phyloP scores from a whole-genome alignment of 805 yeast genomes.

The Saccharomycodes ludwigii region DNA sequence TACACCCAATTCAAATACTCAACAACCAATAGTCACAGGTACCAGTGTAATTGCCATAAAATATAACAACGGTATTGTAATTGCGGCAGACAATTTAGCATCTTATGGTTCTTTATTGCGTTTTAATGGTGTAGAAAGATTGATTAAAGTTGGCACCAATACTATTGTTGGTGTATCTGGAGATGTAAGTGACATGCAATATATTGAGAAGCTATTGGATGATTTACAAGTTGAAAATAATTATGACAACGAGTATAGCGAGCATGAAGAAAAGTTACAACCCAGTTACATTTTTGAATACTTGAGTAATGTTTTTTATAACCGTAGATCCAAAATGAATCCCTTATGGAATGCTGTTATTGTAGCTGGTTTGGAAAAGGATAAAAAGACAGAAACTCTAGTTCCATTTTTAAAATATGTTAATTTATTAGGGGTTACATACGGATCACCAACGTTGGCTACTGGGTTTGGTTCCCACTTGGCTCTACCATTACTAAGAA shows the following conservation, averaged over 20 bases:
- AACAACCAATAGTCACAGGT: conserved; percentile 92
- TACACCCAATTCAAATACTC: conserved; percentile 70
- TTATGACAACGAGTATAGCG: conserved; percentile 45
- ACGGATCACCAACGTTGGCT: conserved; percentile 77
- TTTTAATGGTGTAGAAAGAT: conserved; percentile 73
- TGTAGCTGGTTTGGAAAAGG: conserved; percentile 78
- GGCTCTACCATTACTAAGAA: conserved; percentile 85
- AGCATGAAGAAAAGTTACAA: conserved; percentile 47
- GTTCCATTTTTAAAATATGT: conserved; percentile 70
- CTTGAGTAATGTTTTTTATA: conserved; percentile 70
- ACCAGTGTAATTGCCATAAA: conserved; percentile 89
- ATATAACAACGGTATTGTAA: conserved; percentile 76
- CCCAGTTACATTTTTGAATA: conserved; percentile 89
- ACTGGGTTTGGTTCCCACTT: conserved; percentile 95
- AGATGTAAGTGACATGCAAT: conserved; percentile 88
- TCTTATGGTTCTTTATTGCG: conserved; percentile 90
- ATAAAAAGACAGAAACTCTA: conserved; percentile 20
- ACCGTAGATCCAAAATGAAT: conserved; percentile 83
- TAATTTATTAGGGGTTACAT: conserved; percentile 85
- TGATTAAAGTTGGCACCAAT: conserved; percentile 70
- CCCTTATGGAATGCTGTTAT: conserved; percentile 93
- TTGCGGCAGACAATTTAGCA: conserved; percentile 92
- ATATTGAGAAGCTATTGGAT: conserved; percentile 60
- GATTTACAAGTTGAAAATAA: conserved; percentile 68
- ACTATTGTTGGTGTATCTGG: conserved; percentile 92